A percentile compares a stretch with the other conserved stretches of the same genome.
These are phyloP conservation scores for Psilocybe cubensis DNA, from an alignment of 768 basidiomycete genomes.

Conservation along the genomic window DNA sequence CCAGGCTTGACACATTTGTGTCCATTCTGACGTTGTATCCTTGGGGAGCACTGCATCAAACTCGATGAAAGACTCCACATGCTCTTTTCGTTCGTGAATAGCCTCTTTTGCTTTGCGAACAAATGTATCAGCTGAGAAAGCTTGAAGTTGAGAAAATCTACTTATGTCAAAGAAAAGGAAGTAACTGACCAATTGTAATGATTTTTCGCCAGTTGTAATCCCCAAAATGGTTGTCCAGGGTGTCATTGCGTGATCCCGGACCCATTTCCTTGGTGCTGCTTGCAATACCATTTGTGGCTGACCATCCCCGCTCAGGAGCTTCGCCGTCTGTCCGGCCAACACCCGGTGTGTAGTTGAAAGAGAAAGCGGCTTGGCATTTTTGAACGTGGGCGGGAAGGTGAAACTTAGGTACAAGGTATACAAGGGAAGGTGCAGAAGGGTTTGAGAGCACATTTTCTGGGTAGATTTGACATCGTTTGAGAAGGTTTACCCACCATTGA, in stretches of 20 bases:
- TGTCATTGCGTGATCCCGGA: constrained; percentile 22
- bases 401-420: constrained; percentile 20
- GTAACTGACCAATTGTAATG: constrained; percentile 17
- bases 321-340: constrained; percentile 34
- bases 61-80: constrained; percentile 8
- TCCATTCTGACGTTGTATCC: constrained; percentile 20
- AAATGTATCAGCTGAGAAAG: constrained; percentile 8
- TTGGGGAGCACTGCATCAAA: constrained; percentile 11
- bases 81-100: not conserved
- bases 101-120: constrained; percentile 7
- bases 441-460: not conserved
- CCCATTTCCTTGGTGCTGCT: constrained; percentile 42
- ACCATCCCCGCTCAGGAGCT: constrained; percentile 31
- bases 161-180: not conserved
- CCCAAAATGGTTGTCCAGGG: constrained; percentile 37
- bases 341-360: no score
- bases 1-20: constrained; percentile 12
- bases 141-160: not conserved
- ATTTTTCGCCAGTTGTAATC: constrained; percentile 38
- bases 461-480: constrained; percentile 6
- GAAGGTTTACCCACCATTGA: constrained; percentile 13
- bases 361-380: constrained; percentile 1
- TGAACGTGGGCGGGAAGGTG: constrained; percentile 7
- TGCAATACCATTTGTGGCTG: constrained; percentile 29
- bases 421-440: not conserved